Conservation (phyloP, 257 asterid species). For the Craterostigma plantagineum region DNA sequence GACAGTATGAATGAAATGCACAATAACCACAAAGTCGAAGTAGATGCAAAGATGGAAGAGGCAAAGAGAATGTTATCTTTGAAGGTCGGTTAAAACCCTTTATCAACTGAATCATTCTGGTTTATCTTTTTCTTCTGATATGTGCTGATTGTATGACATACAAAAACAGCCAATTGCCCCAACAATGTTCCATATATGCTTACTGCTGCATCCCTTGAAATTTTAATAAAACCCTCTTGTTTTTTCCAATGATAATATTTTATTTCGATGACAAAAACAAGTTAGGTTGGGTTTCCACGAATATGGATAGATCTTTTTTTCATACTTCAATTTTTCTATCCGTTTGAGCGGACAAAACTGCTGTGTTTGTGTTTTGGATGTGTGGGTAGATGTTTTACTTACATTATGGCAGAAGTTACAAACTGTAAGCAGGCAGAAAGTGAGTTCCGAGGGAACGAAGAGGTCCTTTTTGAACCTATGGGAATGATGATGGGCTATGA, state of each 20-base stretch:
- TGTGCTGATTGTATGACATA: not conserved
- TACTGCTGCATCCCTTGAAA: too few species aligned
- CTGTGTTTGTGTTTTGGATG: constrained; percentile 16
- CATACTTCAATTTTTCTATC: too few species aligned
- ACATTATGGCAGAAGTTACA: constrained; percentile 93
- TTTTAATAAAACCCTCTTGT: too few species aligned
- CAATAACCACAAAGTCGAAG: constrained; percentile 62
- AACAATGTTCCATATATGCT: too few species aligned
- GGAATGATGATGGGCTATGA: constrained; percentile 96
- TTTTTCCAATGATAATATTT: too few species aligned
- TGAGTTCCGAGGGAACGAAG: constrained; percentile 77
- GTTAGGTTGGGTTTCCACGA: too few species aligned
- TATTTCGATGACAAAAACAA: too few species aligned
- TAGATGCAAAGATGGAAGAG: constrained; percentile 73
- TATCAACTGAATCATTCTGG: not conserved
- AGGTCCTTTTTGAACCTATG: constrained; percentile 73
- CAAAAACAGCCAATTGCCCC: too few species aligned
- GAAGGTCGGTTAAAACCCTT: constrained; percentile 52
- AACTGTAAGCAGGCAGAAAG: constrained; percentile 82
- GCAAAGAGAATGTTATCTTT: constrained; percentile 48
- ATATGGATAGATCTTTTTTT: too few species aligned
- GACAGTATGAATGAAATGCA: constrained; percentile 61
- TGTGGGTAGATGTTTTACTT: constrained; percentile 75
- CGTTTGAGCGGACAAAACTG: too few species aligned
- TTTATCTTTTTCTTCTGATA: not conserved